Conservation (phyloP, 305 asterid species). For the Fraxinus angustifolia region DNA sequence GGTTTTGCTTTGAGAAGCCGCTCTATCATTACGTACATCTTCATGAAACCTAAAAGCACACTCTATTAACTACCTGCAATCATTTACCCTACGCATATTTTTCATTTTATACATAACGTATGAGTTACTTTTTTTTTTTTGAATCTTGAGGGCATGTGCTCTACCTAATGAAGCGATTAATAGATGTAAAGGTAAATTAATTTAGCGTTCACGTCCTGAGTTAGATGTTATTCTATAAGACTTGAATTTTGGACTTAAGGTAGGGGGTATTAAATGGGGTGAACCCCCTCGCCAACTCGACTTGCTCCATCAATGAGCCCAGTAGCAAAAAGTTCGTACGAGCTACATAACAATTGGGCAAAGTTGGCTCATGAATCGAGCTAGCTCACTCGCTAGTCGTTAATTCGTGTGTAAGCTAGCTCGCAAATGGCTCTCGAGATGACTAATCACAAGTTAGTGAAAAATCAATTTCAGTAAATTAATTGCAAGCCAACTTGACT, state of each 20-base stretch:
- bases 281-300: neutral
- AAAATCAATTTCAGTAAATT: too few relatives aligned
- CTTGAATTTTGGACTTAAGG: neutral
- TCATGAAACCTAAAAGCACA: neutral
- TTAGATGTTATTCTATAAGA: neutral
- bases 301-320: neutral
- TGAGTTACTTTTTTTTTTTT: neutral
- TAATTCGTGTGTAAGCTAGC: neutral
- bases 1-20: constrained; percentile 4
- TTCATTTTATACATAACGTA: neutral
- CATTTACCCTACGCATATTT: neutral
- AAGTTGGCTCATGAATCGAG: too few relatives aligned
- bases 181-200: neutral
- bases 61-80: neutral
- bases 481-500: neutral
- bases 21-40: neutral
- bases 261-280: neutral
- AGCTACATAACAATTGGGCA: too few relatives aligned
- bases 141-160: neutral
- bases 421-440: too few relatives aligned
- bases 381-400: neutral
- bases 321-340: neutral
- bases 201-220: neutral
- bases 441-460: too few relatives aligned
- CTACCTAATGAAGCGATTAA: constrained; percentile 17